These are phyloP conservation scores for Sugiyamaella japonica DNA, from an alignment of 1,139 yeast genomes.

Conservation along the genomic window DNA sequence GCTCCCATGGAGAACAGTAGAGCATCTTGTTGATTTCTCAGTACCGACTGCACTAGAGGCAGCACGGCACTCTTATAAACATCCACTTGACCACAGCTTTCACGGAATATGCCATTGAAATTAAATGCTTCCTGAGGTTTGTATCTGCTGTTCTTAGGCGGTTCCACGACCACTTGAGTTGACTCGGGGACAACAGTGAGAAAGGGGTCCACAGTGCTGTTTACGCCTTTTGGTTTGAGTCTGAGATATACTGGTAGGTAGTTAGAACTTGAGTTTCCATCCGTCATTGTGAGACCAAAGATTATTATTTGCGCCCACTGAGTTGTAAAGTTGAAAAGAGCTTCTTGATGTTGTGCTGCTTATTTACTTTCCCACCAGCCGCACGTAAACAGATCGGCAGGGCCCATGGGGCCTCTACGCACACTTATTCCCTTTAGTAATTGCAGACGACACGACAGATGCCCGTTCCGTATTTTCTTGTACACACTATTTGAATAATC, in stretches of 20 bases:
- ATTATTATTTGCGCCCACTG: too few species aligned
- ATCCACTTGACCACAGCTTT: conserved; percentile 36
- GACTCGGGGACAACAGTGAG: conserved; percentile 25
- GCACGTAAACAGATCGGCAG: conserved; percentile 7
- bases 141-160: conserved; percentile 34
- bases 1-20: conserved; percentile 52
- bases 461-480: too few species aligned
- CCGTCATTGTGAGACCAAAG: too few species aligned
- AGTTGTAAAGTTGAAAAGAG: too few species aligned
- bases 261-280: not conserved
- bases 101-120: conserved; percentile 41
- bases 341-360: too few species aligned
- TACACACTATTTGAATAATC: too few species aligned
- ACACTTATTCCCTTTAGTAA: not conserved
- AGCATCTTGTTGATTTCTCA: conserved; percentile 43
- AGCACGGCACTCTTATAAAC: conserved; percentile 38
- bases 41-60: conserved; percentile 37
- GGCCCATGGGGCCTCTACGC: not conserved
- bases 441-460: too few species aligned
- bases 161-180: conserved; percentile 26
- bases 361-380: conserved; percentile 1
- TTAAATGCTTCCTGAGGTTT: conserved; percentile 36
- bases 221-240: conserved; percentile 37
- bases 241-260: conserved; percentile 42
- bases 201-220: conserved; percentile 23